Evolutionary conservation across 768 basidiomycete genomes (phyloP), one percentile per base, ranked within the genome.

Genomic region (Cystobasidiopsis lactophilus): DNA sequence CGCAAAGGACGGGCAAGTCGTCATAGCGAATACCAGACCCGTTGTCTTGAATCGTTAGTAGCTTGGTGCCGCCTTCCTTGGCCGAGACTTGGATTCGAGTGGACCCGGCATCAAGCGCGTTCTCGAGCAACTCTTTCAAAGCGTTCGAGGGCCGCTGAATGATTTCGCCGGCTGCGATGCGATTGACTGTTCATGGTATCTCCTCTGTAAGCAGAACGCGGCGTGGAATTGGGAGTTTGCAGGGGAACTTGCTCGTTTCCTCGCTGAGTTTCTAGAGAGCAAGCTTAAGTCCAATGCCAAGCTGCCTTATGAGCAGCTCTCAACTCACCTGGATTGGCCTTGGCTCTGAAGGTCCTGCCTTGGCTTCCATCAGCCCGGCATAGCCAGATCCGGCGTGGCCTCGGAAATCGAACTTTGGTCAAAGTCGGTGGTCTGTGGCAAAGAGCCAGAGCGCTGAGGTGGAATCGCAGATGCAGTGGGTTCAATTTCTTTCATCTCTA

Each of bases 1-100:
- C 82, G 38, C 91, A 89, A 4, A 98, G 73, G 21, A 98, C 79
- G 1, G 85, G 79, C 2, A 98, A 70, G 62, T 95, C 89, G 7
- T 72, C 64, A 76, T 82, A 85, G 86, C 93, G 46, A 39, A 35
- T 31, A 24, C 24, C 46, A 47, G 45, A 48, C 18, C 19, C 40
- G 27, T 98, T 93, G 63, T 98, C 93, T 62, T 88, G 83, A 50
- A 96, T 89, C 67, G 93, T 85, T 35, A 96, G 73, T 16, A 89
- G 69, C 65, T 91, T 96, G 71, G 95, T 70, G 3, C 93, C 93
- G 1, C 91, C 93, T 57, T 98, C 91, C 67, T 93, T 95, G 59
- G 89, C 73, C 0, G 78, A 83, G 50, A 96, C 71, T 35, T 80
- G 78, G 63, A 96, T 85, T 0, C 77, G 77, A 0, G 82, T 88